These are phyloP conservation scores for Achaetomiella virescens DNA, from an alignment of 495 filamentous ascomycete genomes.

Conservation along the genomic window DNA sequence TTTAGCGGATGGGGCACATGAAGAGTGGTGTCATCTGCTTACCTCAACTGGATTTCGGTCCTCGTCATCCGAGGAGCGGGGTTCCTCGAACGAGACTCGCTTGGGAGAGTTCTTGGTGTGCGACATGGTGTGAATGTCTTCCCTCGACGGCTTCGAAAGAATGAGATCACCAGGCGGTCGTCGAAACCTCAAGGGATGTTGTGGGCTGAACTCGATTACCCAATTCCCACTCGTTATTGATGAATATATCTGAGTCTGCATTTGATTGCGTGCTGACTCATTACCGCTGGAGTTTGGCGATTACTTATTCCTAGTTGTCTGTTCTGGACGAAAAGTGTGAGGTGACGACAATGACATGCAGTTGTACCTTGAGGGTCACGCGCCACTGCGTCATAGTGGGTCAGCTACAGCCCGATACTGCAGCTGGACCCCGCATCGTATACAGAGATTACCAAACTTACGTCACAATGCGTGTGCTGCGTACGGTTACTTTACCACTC, in stretches of 20 bases:
- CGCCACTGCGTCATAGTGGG: slow-evolving; percentile 16
- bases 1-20: not conserved
- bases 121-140: not conserved
- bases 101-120: not conserved
- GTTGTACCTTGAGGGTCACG: not conserved
- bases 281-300: not conserved
- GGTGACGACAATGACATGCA: not conserved
- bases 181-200: no score
- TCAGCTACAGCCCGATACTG: not conserved
- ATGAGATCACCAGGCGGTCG: not conserved
- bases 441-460: not conserved
- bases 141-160: not conserved
- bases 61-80: slow-evolving; percentile 34
- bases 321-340: not conserved
- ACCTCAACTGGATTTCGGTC: slow-evolving; percentile 41
- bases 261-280: not conserved
- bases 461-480: not conserved
- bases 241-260: not conserved
- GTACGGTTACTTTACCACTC: not conserved
- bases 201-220: no score
- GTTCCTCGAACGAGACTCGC: slow-evolving; percentile 11
- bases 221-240: not conserved
- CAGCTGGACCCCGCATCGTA: not conserved
- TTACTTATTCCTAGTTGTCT: not conserved
- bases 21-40: not conserved